A percentile compares a stretch with the other conserved stretches of the same genome.
Conservation (phyloP, 306 rosid genomes). For the Mimosa pudica region DNA sequence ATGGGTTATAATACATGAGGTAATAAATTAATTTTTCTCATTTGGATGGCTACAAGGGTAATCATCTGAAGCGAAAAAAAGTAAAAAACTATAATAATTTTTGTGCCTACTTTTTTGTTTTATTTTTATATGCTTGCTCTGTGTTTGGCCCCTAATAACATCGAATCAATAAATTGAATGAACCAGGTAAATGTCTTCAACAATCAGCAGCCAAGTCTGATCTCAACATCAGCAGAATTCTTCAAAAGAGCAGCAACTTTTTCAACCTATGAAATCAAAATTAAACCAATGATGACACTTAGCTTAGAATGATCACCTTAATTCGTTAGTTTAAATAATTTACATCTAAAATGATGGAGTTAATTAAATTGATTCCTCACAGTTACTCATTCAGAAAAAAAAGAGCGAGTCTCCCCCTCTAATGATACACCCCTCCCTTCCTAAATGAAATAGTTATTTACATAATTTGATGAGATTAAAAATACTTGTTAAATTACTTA, state of each 20-base stretch:
- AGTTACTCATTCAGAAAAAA: too few species aligned
- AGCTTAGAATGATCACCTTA: background rate
- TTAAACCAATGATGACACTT: background rate
- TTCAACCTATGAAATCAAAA: background rate
- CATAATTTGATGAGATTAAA: too few species aligned
- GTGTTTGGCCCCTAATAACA: background rate
- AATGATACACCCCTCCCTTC: too few species aligned
- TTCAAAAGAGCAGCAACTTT: background rate
- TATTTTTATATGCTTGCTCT: background rate
- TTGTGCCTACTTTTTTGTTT: background rate
- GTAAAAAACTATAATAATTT: background rate
- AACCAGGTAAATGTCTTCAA: background rate
- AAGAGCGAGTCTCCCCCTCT: too few species aligned
- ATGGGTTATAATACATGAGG: background rate
- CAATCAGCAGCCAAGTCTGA: background rate
- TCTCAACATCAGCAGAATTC: background rate
- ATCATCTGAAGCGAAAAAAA: background rate
- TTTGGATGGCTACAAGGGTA: background rate
- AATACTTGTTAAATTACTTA: too few species aligned
- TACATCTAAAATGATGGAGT: background rate
- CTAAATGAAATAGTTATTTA: too few species aligned
- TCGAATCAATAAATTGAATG: background rate
- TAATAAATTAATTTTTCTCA: background rate
- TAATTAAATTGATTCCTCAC: background rate
- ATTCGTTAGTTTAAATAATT: background rate